Conservation (phyloP, 352 stramenopile genomes). For the Thalassiosira livingstoniorum region DNA sequence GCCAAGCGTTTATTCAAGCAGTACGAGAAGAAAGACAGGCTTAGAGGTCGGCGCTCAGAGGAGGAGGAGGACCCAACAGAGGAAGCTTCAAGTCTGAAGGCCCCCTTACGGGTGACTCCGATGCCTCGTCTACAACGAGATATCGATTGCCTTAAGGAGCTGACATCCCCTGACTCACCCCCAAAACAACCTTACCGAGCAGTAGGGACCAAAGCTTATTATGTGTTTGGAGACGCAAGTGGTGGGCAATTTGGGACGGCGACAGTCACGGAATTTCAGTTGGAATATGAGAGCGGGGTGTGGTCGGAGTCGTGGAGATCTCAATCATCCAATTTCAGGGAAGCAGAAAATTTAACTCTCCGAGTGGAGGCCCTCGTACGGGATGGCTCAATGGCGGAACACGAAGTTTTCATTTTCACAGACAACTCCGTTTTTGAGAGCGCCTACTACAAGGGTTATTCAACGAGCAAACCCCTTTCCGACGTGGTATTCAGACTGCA, state of each 20-base stretch:
- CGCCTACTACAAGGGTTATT: conserved; percentile 29
- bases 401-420: conserved; percentile 65
- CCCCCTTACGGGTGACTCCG: background rate
- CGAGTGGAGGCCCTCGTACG: background rate
- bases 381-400: conserved; percentile 45
- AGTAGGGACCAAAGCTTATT: background rate
- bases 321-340: conserved; percentile 20
- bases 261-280: background rate
- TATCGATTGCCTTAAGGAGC: background rate
- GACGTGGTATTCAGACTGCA: conserved; percentile 27
- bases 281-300: conserved; percentile 3
- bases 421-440: conserved; percentile 52
- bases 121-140: background rate
- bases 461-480: conserved; percentile 1
- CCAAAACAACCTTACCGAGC: background rate
- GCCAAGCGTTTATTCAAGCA: background rate
- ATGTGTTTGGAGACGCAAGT: conserved; percentile 17
- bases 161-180: background rate
- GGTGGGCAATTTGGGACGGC: conserved; percentile 11
- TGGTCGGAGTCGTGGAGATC: background rate
- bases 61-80: background rate
- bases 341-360: background rate
- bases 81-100: background rate
- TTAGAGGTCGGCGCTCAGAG: background rate
- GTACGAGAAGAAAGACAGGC: background rate